Conservation (phyloP, 208 protist species). For the Trypanosoma grayi region DNA sequence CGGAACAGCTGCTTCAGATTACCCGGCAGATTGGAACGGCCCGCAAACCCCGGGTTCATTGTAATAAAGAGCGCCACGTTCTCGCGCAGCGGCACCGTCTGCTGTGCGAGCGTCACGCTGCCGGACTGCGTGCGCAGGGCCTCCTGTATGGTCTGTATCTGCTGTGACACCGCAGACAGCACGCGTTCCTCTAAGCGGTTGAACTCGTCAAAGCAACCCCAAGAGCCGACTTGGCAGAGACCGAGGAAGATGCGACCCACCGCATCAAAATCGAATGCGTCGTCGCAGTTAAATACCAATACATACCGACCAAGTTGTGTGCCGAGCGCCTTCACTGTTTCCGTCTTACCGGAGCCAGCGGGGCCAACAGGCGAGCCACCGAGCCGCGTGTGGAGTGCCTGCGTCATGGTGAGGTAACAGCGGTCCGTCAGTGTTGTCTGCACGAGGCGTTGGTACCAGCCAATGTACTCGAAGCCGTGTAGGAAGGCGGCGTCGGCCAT, state of each 20-base stretch:
- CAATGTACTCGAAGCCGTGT: constrained; percentile 99
- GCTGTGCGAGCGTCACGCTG: constrained; percentile 92
- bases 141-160: constrained; percentile 98
- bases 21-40: constrained; percentile 98
- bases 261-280: constrained; percentile 98
- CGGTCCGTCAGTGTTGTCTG: constrained; percentile 99
- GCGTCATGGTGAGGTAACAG: constrained; percentile 99
- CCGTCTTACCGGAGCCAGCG: constrained; percentile 98
- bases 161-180: constrained; percentile 99
- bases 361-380: constrained; percentile 98
- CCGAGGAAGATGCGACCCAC: constrained; percentile 99
- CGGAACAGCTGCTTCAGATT: constrained; percentile 99
- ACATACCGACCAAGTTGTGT: constrained; percentile 97
- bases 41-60: constrained; percentile 99
- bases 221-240: constrained; percentile 99
- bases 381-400: constrained; percentile 96
- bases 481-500: constrained; percentile 96
- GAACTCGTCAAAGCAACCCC: constrained; percentile 99
- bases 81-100: constrained; percentile 86
- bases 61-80: constrained; percentile 99
- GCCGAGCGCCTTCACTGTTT: constrained; percentile 99
- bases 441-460: constrained; percentile 96
- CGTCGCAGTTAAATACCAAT: constrained; percentile 99
- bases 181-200: constrained; percentile 99
- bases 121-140: constrained; percentile 54